phyloP scores from a whole-genome alignment of 2,329 filamentous ascomycete genomes.

The Diatrype stigma region DNA sequence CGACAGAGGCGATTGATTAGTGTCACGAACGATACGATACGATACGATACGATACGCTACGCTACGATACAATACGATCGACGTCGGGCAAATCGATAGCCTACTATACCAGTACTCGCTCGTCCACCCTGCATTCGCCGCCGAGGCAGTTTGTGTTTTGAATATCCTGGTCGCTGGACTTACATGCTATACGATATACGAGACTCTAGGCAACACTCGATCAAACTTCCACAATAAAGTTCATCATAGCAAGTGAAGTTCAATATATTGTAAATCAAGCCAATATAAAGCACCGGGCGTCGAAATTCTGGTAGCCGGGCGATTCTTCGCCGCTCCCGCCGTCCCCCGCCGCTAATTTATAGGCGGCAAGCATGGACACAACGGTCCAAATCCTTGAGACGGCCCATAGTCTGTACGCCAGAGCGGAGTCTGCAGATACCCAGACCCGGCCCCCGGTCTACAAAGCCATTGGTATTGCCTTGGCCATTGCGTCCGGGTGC shows the following conservation, averaged over 20 bases:
- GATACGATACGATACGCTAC: too few relatives aligned
- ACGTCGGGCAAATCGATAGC: too few relatives aligned
- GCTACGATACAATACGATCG: too few relatives aligned
- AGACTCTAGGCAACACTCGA: too few relatives aligned
- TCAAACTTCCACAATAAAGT: background rate
- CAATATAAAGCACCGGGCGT: background rate
- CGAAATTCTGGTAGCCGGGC: background rate
- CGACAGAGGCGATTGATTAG: background rate
- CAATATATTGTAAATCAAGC: background rate
- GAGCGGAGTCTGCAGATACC: conserved; percentile 31
- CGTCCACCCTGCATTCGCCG: too few relatives aligned
- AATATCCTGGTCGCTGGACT: too few relatives aligned
- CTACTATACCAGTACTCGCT: too few relatives aligned
- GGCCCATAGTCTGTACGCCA: conserved; percentile 35
- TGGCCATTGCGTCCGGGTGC: conserved; percentile 81
- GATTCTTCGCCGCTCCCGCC: conserved; percentile 3
- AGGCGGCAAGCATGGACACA: conserved; percentile 31
- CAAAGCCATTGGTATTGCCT: conserved; percentile 80
- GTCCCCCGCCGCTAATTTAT: conserved; percentile 10
- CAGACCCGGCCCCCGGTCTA: conserved; percentile 50
- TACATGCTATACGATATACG: too few relatives aligned
- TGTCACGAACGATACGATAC: too few relatives aligned
- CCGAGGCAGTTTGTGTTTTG: too few relatives aligned
- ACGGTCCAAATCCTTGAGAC: conserved; percentile 30
- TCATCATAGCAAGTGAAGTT: background rate